Percentiles rank a stretch among this genome's conserved stretches.
phyloP scores from a whole-genome alignment of 306 rosid species.

The Luffa aegyptiaca region DNA sequence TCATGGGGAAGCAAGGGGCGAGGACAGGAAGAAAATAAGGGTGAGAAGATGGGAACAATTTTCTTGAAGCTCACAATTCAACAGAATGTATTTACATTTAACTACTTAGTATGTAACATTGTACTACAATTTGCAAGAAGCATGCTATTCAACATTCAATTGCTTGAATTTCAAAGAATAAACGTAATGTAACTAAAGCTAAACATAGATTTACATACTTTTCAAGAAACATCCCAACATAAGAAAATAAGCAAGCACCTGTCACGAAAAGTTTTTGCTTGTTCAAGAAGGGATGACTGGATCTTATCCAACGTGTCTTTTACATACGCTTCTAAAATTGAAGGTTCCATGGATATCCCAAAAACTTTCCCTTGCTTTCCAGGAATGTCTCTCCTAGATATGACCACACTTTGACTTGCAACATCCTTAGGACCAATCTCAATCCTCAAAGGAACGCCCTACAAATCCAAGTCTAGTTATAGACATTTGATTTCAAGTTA shows the following conservation, averaged over 20 bases:
- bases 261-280: conserved; percentile 74
- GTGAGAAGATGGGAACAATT: not conserved
- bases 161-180: not conserved
- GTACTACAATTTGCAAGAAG: not conserved
- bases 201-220: not conserved
- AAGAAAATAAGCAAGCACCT: conserved; percentile 33
- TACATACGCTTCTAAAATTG: conserved; percentile 55
- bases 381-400: conserved; percentile 90
- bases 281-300: conserved; percentile 33
- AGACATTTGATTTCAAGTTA: not conserved
- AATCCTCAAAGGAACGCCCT: conserved; percentile 96
- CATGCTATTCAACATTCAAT: not conserved
- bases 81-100: not conserved
- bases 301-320: conserved; percentile 78
- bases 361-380: conserved; percentile 89
- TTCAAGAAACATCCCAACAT: not conserved
- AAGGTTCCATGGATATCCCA: conserved; percentile 84
- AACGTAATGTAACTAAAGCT: not conserved
- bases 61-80: not conserved
- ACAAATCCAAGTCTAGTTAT: conserved; percentile 17
- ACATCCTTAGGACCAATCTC: conserved; percentile 97
- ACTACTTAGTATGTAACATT: not conserved
- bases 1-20: not conserved
- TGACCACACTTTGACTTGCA: conserved; percentile 70
- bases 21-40: not conserved